Evolutionary conservation across 2,329 filamentous ascomycete species (phyloP), one percentile per base, ranked within the genome.

Genomic region (Exutisphaerella laricina): DNA sequence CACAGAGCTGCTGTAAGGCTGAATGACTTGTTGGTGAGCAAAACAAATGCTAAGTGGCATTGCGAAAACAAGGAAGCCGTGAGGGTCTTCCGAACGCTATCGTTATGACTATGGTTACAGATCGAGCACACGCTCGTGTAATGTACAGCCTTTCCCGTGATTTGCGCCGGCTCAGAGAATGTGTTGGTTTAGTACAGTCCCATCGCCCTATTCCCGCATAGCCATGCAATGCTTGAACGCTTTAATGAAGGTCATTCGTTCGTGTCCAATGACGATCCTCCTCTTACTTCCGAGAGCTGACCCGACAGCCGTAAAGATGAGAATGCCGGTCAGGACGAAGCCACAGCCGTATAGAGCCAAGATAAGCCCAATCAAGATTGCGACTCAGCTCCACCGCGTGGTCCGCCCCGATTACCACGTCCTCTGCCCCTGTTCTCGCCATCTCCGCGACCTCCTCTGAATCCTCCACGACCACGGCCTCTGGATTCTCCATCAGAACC

Each of bases 381-480:
- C n/a, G n/a, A n/a, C 14, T 47, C 47, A 29, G 46, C 48, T 16
- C 52, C 53, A 32, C 54, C 54, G 26, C 53, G 46, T 46, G 52
- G 50, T 30, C 49, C 50, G 12, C 53, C 52, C n/a, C n/a, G n/a
- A 26, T 50, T 42, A 32, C 55, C 54, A 39, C 56, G 48, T 10
- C 50, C 52, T 17, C 56, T 49, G 29, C 54, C 47, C 16, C 50
- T 48, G 28, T 29, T 37, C 32, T 54, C 54, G 4, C 55, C 54
- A 14, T 57, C 50, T 17, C 59, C 58, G 41, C 61, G 60, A 49
- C 62, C 55, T 14, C 74, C 71, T 41, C 74, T 70, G 29, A 44
- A 48, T 48, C 72, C 73, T 42, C 58, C 59, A 25, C 64, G 61
- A 40, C 58, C 59, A 20, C 64, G 60, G 45, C 60, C 60, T 45